phyloP scores from a whole-genome alignment of 169 alveolate genomes.

The Theileria parva region DNA sequence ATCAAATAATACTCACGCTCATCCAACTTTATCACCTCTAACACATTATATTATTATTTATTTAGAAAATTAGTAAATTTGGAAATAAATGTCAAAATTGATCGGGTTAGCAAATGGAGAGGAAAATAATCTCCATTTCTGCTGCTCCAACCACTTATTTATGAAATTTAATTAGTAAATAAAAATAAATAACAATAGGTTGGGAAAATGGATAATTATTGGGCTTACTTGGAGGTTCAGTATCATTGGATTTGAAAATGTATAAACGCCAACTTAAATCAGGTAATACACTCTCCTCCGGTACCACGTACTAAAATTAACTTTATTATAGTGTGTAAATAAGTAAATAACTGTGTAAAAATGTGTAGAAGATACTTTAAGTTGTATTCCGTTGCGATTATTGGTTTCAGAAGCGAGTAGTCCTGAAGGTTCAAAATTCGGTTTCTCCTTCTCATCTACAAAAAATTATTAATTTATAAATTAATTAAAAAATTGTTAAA shows the following conservation, averaged over 20 bases:
- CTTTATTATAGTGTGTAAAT: neutral
- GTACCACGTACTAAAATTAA: slow-evolving; percentile 75
- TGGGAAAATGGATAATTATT: neutral
- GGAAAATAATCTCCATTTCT: neutral
- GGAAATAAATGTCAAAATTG: neutral
- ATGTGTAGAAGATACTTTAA: slow-evolving; percentile 63
- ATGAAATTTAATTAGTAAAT: too few species aligned
- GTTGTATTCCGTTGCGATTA: slow-evolving; percentile 72
- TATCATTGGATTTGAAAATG: slow-evolving; percentile 71
- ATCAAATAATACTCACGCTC: slow-evolving; percentile 74
- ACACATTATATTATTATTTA: slow-evolving; percentile 7
- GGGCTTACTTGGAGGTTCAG: neutral
- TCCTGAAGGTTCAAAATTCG: slow-evolving; percentile 87
- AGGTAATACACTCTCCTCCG: slow-evolving; percentile 81
- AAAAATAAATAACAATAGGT: neutral
- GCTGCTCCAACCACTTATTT: neutral
- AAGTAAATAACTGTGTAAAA: neutral
- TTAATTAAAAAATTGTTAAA: too few species aligned
- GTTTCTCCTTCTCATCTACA: slow-evolving; percentile 48
- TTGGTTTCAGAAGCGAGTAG: slow-evolving; percentile 80
- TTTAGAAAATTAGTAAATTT: too few species aligned
- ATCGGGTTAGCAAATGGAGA: neutral
- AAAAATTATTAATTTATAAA: too few species aligned
- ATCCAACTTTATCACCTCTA: slow-evolving; percentile 77
- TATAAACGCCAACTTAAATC: slow-evolving; percentile 81